These are phyloP conservation scores for Harrya chromipes DNA, from an alignment of 768 basidiomycete genomes.

Conservation along the genomic window DNA sequence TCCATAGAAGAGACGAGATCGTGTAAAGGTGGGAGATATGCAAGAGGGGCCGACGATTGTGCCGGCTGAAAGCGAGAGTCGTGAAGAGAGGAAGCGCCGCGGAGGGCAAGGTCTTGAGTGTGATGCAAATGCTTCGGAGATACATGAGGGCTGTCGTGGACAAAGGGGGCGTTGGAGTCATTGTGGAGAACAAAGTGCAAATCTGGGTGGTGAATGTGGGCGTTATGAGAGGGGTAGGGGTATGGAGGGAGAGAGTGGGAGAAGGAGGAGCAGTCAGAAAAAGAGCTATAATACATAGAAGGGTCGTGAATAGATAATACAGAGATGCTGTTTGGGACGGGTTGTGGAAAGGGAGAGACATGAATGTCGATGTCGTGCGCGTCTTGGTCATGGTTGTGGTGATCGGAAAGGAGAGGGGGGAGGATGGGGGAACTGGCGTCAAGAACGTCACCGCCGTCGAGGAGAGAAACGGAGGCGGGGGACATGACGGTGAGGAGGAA, in stretches of 20 bases:
- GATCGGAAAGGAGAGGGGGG: conserved; percentile 22
- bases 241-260: conserved; percentile 19
- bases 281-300: conserved; percentile 33
- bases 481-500: conserved; percentile 18
- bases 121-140: conserved; percentile 30
- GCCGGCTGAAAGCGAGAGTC: conserved; percentile 28
- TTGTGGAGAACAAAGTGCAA: conserved; percentile 26
- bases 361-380: conserved; percentile 34
- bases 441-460: conserved; percentile 21
- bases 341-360: conserved; percentile 16
- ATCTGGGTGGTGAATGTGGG: conserved; percentile 26
- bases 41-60: conserved; percentile 23
- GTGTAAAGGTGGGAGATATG: conserved; percentile 25
- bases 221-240: conserved; percentile 26
- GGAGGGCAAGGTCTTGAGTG: conserved; percentile 20
- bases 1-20: conserved; percentile 23
- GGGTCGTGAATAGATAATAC: conserved; percentile 35
- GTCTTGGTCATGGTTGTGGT: conserved; percentile 25
- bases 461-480: conserved; percentile 16
- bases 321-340: conserved; percentile 21
- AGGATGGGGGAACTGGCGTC: conserved; percentile 12
- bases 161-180: conserved; percentile 16
- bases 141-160: conserved; percentile 22
- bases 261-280: conserved; percentile 25
- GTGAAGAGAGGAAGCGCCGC: conserved; percentile 19